These are phyloP conservation scores for Volutella citrinella DNA, from an alignment of 2,329 filamentous ascomycete species.

Conservation along the genomic window DNA sequence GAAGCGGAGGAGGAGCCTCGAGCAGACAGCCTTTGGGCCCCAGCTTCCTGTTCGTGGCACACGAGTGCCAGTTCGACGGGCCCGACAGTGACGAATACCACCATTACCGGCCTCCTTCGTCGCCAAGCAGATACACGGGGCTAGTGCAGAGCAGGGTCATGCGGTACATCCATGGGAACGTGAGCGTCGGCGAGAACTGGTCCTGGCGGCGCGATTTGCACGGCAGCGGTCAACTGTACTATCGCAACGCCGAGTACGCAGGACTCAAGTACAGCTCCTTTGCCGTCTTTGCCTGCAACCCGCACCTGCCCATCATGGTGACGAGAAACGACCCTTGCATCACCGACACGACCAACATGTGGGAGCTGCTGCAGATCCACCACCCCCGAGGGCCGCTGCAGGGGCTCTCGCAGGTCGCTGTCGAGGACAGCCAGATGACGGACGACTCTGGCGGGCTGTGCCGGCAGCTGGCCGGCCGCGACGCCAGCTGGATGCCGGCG, in stretches of 20 bases:
- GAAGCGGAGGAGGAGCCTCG: slow-evolving; percentile 5
- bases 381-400: slow-evolving; percentile 6
- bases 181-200: slow-evolving; percentile 22
- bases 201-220: slow-evolving; percentile 22
- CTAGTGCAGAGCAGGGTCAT: slow-evolving; percentile 34
- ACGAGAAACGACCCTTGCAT: slow-evolving; percentile 17
- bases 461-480: slow-evolving; percentile 28
- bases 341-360: slow-evolving; percentile 8
- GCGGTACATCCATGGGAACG: slow-evolving; percentile 30
- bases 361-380: slow-evolving; percentile 30
- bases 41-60: slow-evolving; percentile 40
- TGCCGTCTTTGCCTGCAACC: slow-evolving; percentile 36
- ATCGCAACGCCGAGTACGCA: too few species aligned
- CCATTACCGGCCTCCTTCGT: slow-evolving; percentile 31
- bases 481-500: slow-evolving; percentile 36
- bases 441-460: slow-evolving; percentile 7
- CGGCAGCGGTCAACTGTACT: too few species aligned
- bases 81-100: slow-evolving; percentile 6
- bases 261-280: slow-evolving; percentile 28
- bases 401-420: slow-evolving; percentile 29
- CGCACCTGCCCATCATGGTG: slow-evolving; percentile 34
- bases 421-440: slow-evolving; percentile 14
- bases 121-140: slow-evolving; percentile 16
- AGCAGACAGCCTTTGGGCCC: too few species aligned
- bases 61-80: slow-evolving; percentile 27